Evolutionary conservation across 2,329 filamentous ascomycete species (phyloP), one percentile per base, ranked within the genome.

Genomic region (Arthrobotrys conoides): DNA sequence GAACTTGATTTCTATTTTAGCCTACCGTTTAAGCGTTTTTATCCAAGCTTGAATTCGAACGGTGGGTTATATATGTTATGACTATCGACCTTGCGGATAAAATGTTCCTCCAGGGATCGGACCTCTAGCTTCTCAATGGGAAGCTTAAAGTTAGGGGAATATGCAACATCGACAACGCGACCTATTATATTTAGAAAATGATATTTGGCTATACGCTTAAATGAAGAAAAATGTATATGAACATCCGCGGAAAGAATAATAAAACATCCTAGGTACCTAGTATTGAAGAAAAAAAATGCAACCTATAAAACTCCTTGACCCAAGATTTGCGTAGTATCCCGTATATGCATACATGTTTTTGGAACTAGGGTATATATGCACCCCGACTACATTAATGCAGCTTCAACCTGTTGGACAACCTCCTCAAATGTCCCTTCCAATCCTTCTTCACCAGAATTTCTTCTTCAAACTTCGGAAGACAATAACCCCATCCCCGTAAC

Each of bases 21-120:
- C 70, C 70, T 72, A 59, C 49, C 61, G 51, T 73, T 73, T 73
- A 73, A 73, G 61, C 70, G 41, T 24, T 61, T 59, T 59, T 61
- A 61, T 44, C 57, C 57, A 61, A 44, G 33, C 36, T 36, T 61
- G n/a, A 44, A 16, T 27, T 20, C 53, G 3, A 38, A 59, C n/a
- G 18, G 53, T 12, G 9, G 24, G 53, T 10, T 10, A 38, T 5
- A 38, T 5, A 20, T 18, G 38, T 30, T 30, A 6, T 30, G 27
- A 6, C 6, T 30, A 30, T 38, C 53, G 53, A 57, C 22, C 18
- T 30, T 38, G 30, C 33, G 53, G 53, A n/a, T 61, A 61, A 61
- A 61, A 24, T 41, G 18, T 18, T 8, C 6, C 53, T 14, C 12
- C 36, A 61, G 57, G 30, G 20, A 24, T 61, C 44, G 48, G 20